phyloP scores from a whole-genome alignment of 192 early-diverging fungal species.

The Backusella sp. region DNA sequence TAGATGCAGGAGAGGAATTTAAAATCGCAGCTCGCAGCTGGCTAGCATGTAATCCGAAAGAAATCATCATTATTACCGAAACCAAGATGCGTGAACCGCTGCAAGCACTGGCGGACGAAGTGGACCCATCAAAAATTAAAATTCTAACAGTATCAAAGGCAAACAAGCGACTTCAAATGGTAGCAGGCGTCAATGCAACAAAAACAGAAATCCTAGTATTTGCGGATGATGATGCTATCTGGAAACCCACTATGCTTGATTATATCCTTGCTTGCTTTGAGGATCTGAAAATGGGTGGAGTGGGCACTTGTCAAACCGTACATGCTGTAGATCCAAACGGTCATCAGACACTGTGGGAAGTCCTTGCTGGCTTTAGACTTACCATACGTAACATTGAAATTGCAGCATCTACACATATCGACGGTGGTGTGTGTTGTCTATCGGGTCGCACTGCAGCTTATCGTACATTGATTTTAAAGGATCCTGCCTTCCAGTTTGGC shows the following conservation, averaged over 20 bases:
- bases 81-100: slow-evolving; percentile 36
- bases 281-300: slow-evolving; percentile 54
- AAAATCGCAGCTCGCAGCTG: slow-evolving; percentile 53
- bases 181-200: slow-evolving; percentile 50
- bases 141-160: slow-evolving; percentile 48
- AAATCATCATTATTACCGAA: slow-evolving; percentile 59
- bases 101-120: slow-evolving; percentile 43
- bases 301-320: slow-evolving; percentile 57
- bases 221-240: slow-evolving; percentile 60
- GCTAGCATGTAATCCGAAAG: slow-evolving; percentile 49
- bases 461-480: slow-evolving; percentile 55
- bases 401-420: slow-evolving; percentile 60
- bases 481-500: slow-evolving; percentile 56
- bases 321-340: slow-evolving; percentile 42
- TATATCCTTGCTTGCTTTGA: slow-evolving; percentile 63
- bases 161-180: slow-evolving; percentile 61
- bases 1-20: slow-evolving; percentile 64
- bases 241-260: slow-evolving; percentile 51
- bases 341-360: slow-evolving; percentile 58
- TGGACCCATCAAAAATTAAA: slow-evolving; percentile 44
- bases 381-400: slow-evolving; percentile 62
- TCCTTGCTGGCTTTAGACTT: slow-evolving; percentile 56
- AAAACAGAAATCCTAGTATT: slow-evolving; percentile 55
- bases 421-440: slow-evolving; percentile 62
- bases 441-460: slow-evolving; percentile 63